A percentile compares a stretch with the other conserved stretches of the same genome.
Evolutionary conservation across 805 yeast genomes (phyloP).

Genomic region (Grigorovia transvaalensis): DNA sequence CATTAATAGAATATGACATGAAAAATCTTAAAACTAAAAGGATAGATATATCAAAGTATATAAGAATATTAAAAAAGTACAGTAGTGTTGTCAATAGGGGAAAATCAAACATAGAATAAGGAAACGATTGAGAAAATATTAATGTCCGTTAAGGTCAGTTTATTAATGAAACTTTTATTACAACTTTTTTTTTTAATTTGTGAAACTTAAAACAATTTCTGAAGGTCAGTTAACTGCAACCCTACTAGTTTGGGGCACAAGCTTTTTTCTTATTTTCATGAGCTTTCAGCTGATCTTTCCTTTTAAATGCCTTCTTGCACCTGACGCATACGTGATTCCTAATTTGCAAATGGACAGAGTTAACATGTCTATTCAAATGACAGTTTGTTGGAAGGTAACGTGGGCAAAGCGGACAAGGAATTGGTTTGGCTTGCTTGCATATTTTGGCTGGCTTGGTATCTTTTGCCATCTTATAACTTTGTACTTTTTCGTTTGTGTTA

Average conservation of each 20-base stretch:
- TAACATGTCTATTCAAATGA: neutral
- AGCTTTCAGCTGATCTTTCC: neutral
- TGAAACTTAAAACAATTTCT: too few relatives aligned
- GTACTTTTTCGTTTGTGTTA: neutral
- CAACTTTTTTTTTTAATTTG: too few relatives aligned
- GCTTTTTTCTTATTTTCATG: neutral
- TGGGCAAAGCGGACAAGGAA: neutral
- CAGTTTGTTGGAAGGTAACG: neutral
- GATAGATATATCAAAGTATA: too few relatives aligned
- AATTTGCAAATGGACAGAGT: neutral
- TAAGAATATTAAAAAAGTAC: too few relatives aligned
- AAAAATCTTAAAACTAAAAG: too few relatives aligned
- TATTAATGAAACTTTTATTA: too few relatives aligned
- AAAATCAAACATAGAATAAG: too few relatives aligned
- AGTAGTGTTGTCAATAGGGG: too few relatives aligned
- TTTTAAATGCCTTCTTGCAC: neutral
- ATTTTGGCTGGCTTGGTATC: neutral
- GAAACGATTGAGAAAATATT: too few relatives aligned
- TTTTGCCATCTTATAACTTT: neutral
- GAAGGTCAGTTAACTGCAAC: too few relatives aligned
- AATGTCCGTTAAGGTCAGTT: too few relatives aligned
- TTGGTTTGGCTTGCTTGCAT: neutral
- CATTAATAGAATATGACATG: too few relatives aligned
- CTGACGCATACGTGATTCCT: neutral
- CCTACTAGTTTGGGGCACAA: neutral